phyloP scores from a whole-genome alignment of 2,329 filamentous ascomycete genomes.

The Penicillium sp. region DNA sequence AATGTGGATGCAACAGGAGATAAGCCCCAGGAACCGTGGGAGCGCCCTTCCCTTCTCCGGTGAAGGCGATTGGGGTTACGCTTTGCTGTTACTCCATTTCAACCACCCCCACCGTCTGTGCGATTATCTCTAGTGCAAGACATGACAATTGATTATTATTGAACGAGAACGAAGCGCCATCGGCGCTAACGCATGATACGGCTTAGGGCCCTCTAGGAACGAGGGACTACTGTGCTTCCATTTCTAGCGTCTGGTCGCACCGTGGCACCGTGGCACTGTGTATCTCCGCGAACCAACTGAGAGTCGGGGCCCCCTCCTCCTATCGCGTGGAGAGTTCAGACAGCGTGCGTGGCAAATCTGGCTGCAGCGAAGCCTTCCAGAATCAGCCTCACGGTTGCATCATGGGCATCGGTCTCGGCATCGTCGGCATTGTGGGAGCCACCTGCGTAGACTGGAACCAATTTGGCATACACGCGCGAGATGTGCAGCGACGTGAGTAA shows the following conservation, averaged over 20 bases:
- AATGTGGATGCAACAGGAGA: constrained; percentile 16
- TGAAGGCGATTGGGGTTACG: constrained; percentile 10
- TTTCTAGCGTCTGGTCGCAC: not conserved
- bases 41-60: constrained; percentile 12
- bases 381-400: constrained; percentile 23
- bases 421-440: not conserved
- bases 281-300: not conserved
- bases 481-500: not conserved
- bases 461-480: not conserved
- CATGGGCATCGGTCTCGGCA: not conserved
- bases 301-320: not conserved
- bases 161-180: not conserved
- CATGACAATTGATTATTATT: not conserved
- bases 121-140: not conserved
- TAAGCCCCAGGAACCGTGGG: constrained; percentile 18
- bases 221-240: not conserved
- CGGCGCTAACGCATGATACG: not conserved
- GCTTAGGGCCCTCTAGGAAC: not conserved
- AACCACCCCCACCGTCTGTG: not conserved
- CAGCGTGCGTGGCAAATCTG: not conserved
- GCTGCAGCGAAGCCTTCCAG: constrained; percentile 39
- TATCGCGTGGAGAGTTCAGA: not conserved
- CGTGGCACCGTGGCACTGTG: not conserved
- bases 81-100: not conserved
- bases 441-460: not conserved